Conservation (phyloP, 805 yeast species). For the Tetrapisispora taiwanensis region DNA sequence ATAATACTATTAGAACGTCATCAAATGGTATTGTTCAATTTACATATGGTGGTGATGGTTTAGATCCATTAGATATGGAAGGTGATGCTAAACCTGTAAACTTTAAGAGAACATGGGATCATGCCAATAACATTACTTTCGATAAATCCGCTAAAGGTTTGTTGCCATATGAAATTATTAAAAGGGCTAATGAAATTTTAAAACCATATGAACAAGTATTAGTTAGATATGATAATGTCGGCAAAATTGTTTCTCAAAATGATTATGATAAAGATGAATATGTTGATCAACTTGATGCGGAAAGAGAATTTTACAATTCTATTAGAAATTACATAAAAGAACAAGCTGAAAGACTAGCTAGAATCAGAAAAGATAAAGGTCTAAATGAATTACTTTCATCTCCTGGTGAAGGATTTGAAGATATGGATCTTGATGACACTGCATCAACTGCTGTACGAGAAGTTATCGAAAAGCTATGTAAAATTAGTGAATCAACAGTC, state of each 20-base stretch:
- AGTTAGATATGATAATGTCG: conserved; percentile 64
- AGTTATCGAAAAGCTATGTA: conserved; percentile 54
- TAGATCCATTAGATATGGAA: conserved; percentile 98
- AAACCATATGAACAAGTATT: conserved; percentile 51
- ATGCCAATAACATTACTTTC: conserved; percentile 66
- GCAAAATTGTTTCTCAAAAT: conserved; percentile 38
- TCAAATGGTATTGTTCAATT: conserved; percentile 95
- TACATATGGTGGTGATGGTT: conserved; percentile 96
- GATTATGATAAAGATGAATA: conserved; percentile 44
- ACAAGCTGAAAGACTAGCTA: conserved; percentile 50
- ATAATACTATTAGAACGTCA: conserved; percentile 89
- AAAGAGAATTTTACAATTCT: conserved; percentile 72
- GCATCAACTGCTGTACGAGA: conserved; percentile 30
- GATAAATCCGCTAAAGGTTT: conserved; percentile 44
- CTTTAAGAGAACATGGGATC: conserved; percentile 90
- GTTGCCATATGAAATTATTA: conserved; percentile 58
- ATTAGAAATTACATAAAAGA: conserved; percentile 50
- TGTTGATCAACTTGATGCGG: conserved; percentile 82
- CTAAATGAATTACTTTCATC: conserved; percentile 37
- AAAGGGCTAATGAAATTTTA: conserved; percentile 45
- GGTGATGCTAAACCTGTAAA: conserved; percentile 97
- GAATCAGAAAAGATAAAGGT: conserved; percentile 44
- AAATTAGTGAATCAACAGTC: conserved; percentile 54
- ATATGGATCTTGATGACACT: conserved; percentile 31
- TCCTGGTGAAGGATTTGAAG: conserved; percentile 38